Percentiles rank a stretch among this genome's conserved stretches.
phyloP scores from a whole-genome alignment of 2,329 filamentous ascomycete species.

The Graphiopsis chlorocephala region DNA sequence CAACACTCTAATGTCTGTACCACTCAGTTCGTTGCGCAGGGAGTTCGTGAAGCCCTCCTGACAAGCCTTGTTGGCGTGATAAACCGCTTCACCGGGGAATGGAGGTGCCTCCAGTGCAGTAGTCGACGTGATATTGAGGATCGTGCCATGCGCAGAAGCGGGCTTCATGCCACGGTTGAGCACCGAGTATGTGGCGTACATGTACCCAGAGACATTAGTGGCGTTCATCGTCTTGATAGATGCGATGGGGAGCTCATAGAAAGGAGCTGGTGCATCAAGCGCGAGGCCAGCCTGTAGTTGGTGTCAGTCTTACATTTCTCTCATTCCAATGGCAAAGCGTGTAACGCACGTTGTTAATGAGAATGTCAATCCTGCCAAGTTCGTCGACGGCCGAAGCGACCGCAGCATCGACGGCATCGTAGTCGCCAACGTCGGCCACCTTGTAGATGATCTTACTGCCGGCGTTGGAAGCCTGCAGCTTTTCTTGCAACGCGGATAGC shows the following conservation, averaged over 20 bases:
- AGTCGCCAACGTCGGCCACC: conserved; percentile 33
- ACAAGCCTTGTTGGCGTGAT: conserved; percentile 48
- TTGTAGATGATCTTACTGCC: conserved; percentile 28
- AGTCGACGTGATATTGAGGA: conserved; percentile 49
- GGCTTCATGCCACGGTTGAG: conserved; percentile 45
- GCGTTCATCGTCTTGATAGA: conserved; percentile 45
- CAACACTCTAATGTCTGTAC: conserved; percentile 48
- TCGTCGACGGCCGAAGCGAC: conserved; percentile 34
- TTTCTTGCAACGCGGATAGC: neutral
- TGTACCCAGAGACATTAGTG: conserved; percentile 50
- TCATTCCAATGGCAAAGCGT: neutral
- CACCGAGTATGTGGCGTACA: conserved; percentile 46
- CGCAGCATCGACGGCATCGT: conserved; percentile 34
- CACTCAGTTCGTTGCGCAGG: conserved; percentile 47
- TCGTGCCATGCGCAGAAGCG: conserved; percentile 35
- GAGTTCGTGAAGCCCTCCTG: conserved; percentile 52
- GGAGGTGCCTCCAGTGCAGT: conserved; percentile 50
- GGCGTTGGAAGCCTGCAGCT: conserved; percentile 2
- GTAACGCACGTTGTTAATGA: conserved; percentile 44
- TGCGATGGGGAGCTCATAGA: conserved; percentile 41
- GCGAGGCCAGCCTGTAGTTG: conserved; percentile 41
- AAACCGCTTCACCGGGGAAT: conserved; percentile 50
- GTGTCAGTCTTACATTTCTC: neutral
- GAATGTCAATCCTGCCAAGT: conserved; percentile 42
- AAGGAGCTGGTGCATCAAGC: conserved; percentile 44